phyloP scores from a whole-genome alignment of 2,329 filamentous ascomycete genomes.

The Pyrenophora graminea region DNA sequence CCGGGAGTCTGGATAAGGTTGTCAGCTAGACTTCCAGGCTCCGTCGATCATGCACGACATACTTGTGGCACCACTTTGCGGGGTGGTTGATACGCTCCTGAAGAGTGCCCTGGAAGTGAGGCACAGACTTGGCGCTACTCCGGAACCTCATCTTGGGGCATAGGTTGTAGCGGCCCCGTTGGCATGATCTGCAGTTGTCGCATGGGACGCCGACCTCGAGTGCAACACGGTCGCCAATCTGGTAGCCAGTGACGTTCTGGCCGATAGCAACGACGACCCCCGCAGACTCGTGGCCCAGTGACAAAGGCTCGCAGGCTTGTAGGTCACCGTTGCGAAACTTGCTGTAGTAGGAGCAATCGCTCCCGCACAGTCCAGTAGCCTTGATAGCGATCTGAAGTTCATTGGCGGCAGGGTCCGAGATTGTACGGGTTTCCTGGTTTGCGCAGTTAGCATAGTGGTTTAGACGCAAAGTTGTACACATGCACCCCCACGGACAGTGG shows the following conservation, averaged over 20 bases:
- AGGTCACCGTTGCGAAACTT: slow-evolving; percentile 74
- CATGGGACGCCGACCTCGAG: slow-evolving; percentile 49
- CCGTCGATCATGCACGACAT: slow-evolving; percentile 41
- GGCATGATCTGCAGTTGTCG: slow-evolving; percentile 49
- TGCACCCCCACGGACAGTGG: slow-evolving; percentile 40
- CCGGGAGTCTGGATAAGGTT: slow-evolving; percentile 44
- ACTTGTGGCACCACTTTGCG: slow-evolving; percentile 52
- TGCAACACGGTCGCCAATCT: slow-evolving; percentile 49
- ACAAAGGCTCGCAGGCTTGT: slow-evolving; percentile 67
- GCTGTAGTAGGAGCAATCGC: slow-evolving; percentile 72
- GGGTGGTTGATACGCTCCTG: slow-evolving; percentile 52
- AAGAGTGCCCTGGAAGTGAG: slow-evolving; percentile 51
- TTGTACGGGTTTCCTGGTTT: slow-evolving; percentile 58
- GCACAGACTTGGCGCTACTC: slow-evolving; percentile 50
- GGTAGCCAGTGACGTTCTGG: slow-evolving; percentile 43
- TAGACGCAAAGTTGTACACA: slow-evolving; percentile 17
- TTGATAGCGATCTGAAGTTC: slow-evolving; percentile 69
- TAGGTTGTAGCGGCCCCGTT: slow-evolving; percentile 49
- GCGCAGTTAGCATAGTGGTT: slow-evolving; percentile 29
- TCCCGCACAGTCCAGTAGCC: slow-evolving; percentile 71
- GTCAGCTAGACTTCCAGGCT: slow-evolving; percentile 34
- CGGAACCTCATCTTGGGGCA: slow-evolving; percentile 50
- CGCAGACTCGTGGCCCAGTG: slow-evolving; percentile 54
- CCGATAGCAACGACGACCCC: slow-evolving; percentile 48
- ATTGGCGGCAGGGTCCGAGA: slow-evolving; percentile 58